phyloP scores from a whole-genome alignment of 176 grass and related monocot genomes.

The Stipa capillata region DNA sequence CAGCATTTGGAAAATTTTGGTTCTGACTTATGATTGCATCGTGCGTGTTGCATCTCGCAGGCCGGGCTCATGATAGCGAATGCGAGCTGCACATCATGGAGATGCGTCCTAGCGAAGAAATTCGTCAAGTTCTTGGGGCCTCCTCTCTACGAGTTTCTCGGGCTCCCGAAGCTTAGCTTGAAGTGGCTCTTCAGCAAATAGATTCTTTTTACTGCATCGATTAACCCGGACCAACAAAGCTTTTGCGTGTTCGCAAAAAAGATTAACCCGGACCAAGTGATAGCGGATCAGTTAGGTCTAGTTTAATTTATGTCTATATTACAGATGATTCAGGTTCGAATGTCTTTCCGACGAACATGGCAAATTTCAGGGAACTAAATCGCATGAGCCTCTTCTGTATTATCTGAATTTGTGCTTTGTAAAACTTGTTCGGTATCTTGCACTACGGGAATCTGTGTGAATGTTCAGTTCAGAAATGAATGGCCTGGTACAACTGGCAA shows the following conservation, averaged over 20 bases:
- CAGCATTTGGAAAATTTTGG: neutral
- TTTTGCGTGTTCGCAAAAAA: neutral
- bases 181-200: constrained; percentile 16
- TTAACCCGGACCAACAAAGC: too few relatives aligned
- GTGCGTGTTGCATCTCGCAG: neutral
- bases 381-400: too few relatives aligned
- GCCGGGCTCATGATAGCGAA: neutral
- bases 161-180: neutral
- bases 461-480: neutral
- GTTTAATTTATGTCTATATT: neutral
- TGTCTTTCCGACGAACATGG: neutral
- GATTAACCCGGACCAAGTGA: neutral
- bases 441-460: neutral
- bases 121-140: constrained; percentile 4
- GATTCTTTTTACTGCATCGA: neutral
- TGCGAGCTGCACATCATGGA: neutral
- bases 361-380: neutral
- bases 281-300: neutral
- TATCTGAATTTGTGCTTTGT: too few relatives aligned
- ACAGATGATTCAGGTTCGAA: neutral
- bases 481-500: neutral
- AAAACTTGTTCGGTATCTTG: too few relatives aligned
- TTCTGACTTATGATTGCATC: neutral
- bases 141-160: neutral
- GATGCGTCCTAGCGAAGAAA: neutral